These are phyloP conservation scores for Mortierella sp. DNA, from an alignment of 371 early-diverging fungal genomes.

Conservation along the genomic window DNA sequence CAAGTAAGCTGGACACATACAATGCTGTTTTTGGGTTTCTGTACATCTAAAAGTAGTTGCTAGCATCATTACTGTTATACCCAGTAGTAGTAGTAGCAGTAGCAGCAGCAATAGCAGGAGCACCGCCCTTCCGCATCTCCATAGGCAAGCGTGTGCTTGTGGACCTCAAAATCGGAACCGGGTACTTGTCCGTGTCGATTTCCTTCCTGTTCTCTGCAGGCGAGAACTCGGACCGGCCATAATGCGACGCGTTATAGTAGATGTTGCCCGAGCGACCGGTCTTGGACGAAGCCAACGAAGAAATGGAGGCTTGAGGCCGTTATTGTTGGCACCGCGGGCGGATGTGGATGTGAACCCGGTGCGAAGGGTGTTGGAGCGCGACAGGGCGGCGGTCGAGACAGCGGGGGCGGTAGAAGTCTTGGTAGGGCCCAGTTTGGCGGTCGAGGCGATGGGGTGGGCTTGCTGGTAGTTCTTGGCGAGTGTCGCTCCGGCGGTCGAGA, in stretches of 20 bases:
- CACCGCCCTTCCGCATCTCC: slow-evolving; percentile 20
- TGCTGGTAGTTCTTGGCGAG: not conserved
- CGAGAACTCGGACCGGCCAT: not conserved
- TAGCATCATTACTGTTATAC: not conserved
- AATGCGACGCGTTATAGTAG: no score
- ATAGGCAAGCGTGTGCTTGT: slow-evolving; percentile 29
- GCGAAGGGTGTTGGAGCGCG: not conserved
- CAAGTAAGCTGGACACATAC: no score
- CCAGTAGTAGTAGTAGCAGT: not conserved
- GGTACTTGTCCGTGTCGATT: slow-evolving; percentile 14
- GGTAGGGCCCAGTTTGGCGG: not conserved
- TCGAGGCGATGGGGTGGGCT: not conserved
- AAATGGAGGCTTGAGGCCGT: not conserved
- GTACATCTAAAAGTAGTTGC: no score
- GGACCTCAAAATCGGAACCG: slow-evolving; percentile 17
- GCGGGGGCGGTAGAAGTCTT: not conserved
- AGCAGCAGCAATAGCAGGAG: not conserved
- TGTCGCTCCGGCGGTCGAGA: not conserved
- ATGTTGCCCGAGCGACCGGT: no score
- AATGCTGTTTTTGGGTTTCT: no score
- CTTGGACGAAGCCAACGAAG: not conserved
- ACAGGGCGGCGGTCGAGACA: no score
- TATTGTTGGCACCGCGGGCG: not conserved
- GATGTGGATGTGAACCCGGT: not conserved
- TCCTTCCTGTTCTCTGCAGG: not conserved